These are phyloP conservation scores for Garcia nutans DNA, from an alignment of 345 rosid genomes.

Conservation along the genomic window DNA sequence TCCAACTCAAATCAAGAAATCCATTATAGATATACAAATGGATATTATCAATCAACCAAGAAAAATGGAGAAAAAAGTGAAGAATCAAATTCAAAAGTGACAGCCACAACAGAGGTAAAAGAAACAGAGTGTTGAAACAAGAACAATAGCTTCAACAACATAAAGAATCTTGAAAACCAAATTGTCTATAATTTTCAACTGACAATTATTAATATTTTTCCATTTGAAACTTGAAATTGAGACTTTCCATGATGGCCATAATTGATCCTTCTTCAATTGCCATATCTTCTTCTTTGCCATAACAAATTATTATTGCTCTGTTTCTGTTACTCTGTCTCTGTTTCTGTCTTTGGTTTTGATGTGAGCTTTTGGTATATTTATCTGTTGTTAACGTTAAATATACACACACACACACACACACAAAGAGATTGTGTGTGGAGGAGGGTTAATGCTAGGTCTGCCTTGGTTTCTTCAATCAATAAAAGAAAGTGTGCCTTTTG, in stretches of 20 bases:
- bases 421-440: background rate
- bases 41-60: background rate
- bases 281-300: conserved; percentile 15
- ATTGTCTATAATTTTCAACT: conserved; percentile 35
- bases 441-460: background rate
- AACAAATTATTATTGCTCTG: too few species aligned
- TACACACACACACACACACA: too few species aligned
- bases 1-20: too few species aligned
- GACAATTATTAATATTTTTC: conserved; percentile 10
- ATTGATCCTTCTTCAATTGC: conserved; percentile 7
- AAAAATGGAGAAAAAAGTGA: too few species aligned
- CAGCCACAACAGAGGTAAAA: conserved; percentile 77
- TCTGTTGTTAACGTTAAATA: background rate
- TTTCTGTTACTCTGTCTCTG: background rate
- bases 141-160: conserved; percentile 57
- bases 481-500: background rate
- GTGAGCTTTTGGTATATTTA: background rate
- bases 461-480: background rate
- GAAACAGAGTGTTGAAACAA: conserved; percentile 69
- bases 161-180: conserved; percentile 51
- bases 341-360: background rate
- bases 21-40: background rate
- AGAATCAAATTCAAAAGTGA: conserved; percentile 38
- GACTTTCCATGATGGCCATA: conserved; percentile 20
- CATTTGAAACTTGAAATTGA: conserved; percentile 15